A percentile compares a stretch with the other conserved stretches of the same genome.
Conservation (phyloP, 306 rosid species). For the Fragaria nilgerrensis region DNA sequence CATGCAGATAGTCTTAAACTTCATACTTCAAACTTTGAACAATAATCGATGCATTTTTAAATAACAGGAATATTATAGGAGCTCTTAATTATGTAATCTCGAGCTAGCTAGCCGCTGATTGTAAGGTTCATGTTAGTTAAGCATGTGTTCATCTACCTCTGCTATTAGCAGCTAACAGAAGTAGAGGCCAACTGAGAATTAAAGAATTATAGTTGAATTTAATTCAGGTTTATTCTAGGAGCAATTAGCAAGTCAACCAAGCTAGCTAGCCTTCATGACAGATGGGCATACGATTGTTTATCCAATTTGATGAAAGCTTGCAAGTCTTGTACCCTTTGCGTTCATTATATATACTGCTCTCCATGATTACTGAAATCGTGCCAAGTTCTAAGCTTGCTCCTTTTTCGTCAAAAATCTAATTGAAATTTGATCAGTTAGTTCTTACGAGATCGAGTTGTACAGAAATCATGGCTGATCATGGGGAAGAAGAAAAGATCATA, state of each 20-base stretch:
- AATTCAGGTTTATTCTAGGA: background rate
- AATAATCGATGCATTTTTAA: too few species aligned
- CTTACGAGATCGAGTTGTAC: background rate
- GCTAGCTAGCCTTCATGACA: background rate
- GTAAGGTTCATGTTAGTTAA: too few species aligned
- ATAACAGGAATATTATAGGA: too few species aligned
- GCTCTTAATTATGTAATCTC: too few species aligned
- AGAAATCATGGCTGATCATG: background rate
- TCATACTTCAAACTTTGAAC: too few species aligned
- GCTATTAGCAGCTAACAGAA: background rate
- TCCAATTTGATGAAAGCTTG: background rate
- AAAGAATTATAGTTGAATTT: too few species aligned
- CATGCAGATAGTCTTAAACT: too few species aligned
- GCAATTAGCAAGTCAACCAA: background rate
- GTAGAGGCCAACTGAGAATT: background rate
- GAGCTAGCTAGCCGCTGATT: too few species aligned
- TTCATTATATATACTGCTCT: background rate
- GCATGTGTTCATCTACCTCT: background rate
- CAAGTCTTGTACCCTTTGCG: background rate
- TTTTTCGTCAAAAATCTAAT: too few species aligned
- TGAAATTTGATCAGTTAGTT: background rate
- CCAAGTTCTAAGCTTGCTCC: too few species aligned
- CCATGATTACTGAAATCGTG: background rate
- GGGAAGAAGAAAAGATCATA: background rate
- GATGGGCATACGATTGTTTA: background rate